Conservation (phyloP, 202 grass and related monocot species). For the Saccharum hybrid region DNA sequence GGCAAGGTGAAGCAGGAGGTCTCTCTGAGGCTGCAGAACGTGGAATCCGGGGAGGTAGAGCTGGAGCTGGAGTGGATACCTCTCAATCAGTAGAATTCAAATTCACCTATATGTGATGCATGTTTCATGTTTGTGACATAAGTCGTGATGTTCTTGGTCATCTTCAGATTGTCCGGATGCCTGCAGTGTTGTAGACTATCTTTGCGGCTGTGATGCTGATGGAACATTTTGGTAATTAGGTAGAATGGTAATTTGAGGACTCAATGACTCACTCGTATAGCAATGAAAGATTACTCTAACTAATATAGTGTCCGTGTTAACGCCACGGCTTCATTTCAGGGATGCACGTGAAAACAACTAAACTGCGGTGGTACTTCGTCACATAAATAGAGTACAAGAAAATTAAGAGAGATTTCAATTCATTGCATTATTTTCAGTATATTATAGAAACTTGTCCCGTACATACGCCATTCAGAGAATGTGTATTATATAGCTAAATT, state of each 20-base stretch:
- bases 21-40: constrained; percentile 64
- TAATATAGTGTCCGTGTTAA: too few relatives aligned
- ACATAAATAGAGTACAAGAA: too few relatives aligned
- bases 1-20: constrained; percentile 82
- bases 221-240: background rate
- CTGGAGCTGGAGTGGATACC: constrained; percentile 76
- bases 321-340: too few relatives aligned
- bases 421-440: too few relatives aligned
- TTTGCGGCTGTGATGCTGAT: background rate
- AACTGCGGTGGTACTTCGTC: too few relatives aligned
- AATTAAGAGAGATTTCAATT: too few relatives aligned
- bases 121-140: background rate
- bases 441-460: too few relatives aligned
- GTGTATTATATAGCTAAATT: too few relatives aligned
- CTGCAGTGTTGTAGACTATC: background rate
- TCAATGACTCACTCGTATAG: background rate
- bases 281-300: background rate
- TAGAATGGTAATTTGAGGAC: background rate
- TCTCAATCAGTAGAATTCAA: constrained; percentile 46
- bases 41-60: constrained; percentile 68
- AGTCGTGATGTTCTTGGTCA: background rate
- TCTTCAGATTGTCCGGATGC: background rate
- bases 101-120: background rate
- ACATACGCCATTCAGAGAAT: too few relatives aligned
- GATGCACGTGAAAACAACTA: too few relatives aligned